Percentiles rank a stretch among this genome's conserved stretches.
Conservation (phyloP, 108 stramenopile species). For the Seminavis robusta region DNA sequence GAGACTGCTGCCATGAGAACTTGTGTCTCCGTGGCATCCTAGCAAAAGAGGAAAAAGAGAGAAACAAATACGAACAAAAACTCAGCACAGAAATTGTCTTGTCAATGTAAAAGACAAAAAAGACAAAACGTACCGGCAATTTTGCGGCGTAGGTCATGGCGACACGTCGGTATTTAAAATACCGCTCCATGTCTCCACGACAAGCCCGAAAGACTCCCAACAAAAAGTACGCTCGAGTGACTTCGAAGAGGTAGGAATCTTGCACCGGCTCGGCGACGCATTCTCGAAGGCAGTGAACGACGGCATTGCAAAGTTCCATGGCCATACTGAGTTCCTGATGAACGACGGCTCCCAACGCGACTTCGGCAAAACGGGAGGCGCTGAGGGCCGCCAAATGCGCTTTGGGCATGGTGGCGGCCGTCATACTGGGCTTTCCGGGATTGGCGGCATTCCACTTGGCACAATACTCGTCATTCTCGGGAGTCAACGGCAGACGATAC, state of each 20-base stretch:
- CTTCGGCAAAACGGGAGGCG: slow-evolving; percentile 79
- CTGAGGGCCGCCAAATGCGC: slow-evolving; percentile 70
- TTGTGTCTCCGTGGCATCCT: slow-evolving; percentile 52
- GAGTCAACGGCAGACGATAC: slow-evolving; percentile 75
- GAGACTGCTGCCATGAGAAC: slow-evolving; percentile 70
- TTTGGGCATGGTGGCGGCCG: slow-evolving; percentile 45
- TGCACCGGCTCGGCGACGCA: slow-evolving; percentile 58
- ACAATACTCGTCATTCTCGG: slow-evolving; percentile 70
- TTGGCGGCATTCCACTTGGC: slow-evolving; percentile 35
- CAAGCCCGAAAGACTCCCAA: slow-evolving; percentile 76
- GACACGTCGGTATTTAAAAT: slow-evolving; percentile 88
- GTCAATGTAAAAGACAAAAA: not conserved
- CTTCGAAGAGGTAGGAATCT: slow-evolving; percentile 58
- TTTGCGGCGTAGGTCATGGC: slow-evolving; percentile 72
- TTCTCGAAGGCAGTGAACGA: slow-evolving; percentile 74
- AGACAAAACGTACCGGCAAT: slow-evolving; percentile 41
- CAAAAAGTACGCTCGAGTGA: slow-evolving; percentile 82
- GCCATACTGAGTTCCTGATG: slow-evolving; percentile 69
- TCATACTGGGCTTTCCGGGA: slow-evolving; percentile 47
- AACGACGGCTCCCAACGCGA: slow-evolving; percentile 78
- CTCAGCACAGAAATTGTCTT: not conserved
- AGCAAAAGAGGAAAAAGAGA: slow-evolving; percentile 3
- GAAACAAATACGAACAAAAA: not conserved
- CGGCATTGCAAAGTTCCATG: slow-evolving; percentile 81
- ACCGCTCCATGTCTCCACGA: slow-evolving; percentile 79